phyloP scores from a whole-genome alignment of 139 green algal species.

The Chlamydomonas schloesseri region DNA sequence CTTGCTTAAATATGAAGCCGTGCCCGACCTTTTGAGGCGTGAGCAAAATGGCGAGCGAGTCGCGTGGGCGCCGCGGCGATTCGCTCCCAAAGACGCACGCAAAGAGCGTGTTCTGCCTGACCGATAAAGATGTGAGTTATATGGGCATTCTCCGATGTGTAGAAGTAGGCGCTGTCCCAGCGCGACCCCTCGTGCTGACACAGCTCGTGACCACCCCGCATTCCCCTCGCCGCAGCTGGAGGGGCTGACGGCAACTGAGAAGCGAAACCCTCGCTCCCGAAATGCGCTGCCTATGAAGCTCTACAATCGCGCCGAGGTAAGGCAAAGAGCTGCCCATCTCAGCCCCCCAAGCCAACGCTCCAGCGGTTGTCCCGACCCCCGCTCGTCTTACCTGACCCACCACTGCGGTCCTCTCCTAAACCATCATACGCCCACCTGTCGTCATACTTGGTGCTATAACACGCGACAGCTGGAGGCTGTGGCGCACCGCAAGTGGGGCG shows the following conservation, averaged over 20 bases:
- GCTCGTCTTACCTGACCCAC: too few relatives aligned
- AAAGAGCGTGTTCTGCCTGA: slow-evolving; percentile 16
- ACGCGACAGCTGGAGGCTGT: slow-evolving; percentile 12
- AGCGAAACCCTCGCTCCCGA: slow-evolving; percentile 4
- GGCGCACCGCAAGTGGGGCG: slow-evolving; percentile 29
- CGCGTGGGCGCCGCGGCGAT: too few relatives aligned
- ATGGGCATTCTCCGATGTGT: too few relatives aligned
- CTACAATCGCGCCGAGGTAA: slow-evolving; percentile 15
- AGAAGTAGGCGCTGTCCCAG: background rate
- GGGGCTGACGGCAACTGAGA: background rate
- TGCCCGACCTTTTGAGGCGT: too few relatives aligned
- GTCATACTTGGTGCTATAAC: too few relatives aligned
- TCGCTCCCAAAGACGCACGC: slow-evolving; percentile 21
- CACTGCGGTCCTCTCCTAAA: too few relatives aligned
- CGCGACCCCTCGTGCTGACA: background rate
- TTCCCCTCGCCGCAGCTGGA: slow-evolving; percentile 6
- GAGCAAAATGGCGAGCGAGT: too few relatives aligned
- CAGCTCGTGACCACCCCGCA: too few relatives aligned
- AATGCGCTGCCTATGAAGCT: slow-evolving; percentile 31
- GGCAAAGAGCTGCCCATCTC: background rate
- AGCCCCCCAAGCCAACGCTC: too few relatives aligned
- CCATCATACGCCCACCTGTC: too few relatives aligned
- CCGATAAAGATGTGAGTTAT: slow-evolving; percentile 26
- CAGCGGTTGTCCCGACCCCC: too few relatives aligned
- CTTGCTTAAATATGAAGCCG: too few relatives aligned